Base-by-base conservation (phyloP, 352 stramenopile genomes). In the Globisporangium mamillatum region DNA sequence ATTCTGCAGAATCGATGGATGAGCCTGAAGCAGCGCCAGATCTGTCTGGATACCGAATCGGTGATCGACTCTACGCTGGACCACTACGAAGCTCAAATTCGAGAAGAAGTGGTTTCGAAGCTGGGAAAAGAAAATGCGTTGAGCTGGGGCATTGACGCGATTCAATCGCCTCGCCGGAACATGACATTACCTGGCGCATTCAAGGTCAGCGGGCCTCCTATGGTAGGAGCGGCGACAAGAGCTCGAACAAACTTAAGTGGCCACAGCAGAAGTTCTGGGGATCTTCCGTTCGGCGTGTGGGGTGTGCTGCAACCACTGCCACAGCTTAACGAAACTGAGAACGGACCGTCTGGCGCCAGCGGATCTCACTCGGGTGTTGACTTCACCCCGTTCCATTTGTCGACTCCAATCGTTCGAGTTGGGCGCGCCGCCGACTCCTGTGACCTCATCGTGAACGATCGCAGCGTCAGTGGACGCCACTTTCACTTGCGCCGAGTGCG, bases 381-480 rank as follows among this genome's bases (percentile, higher is more conserved):
- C 66, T 80, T 79, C 41, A 72, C 68, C 0, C 83, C 87, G 22
- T 96, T 92, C 63, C 81, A 86, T 32, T 68, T 95, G 3, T 91
- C 82, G 3, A 79, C 83, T 4, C 77, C 86, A 5, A 84, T 96
- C 22, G 75, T 95, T 56, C 80, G 87, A 0, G 87, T 96, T 27
- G 89, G 89, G 12, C 84, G 89, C 7, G 85, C 87, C 16, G 83
- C 82, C 3, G 89, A 95, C 68, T 93, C 87, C 58, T 95, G 89
- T 57, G 89, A 96, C 72, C 82, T 96, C 24, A 88, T 96, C 62
- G 82, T 96, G 16, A 96, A 94, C 32, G 89, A 96, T 52, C 83
- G 87, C 34, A 96, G 89, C 71, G 88, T 96, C 6, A 95, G 88
- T 72, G 88, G 89, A 1, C 80, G 85, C 7, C 89, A 96, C 59